These are phyloP conservation scores for Harrya chromipes DNA, from an alignment of 768 basidiomycete genomes.

Conservation along the genomic window DNA sequence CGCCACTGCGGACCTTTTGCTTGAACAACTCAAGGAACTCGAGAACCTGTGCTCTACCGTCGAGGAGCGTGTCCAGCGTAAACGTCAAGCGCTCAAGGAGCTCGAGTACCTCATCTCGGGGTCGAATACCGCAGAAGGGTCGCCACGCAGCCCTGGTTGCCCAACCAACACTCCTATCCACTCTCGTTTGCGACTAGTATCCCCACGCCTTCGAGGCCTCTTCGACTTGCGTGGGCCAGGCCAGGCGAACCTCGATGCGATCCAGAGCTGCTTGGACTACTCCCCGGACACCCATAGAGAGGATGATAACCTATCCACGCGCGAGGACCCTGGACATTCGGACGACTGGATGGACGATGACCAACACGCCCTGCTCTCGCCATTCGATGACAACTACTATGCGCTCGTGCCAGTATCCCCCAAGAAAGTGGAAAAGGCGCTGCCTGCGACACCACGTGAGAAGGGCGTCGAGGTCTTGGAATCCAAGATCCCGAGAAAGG, in stretches of 20 bases:
- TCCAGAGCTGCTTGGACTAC: conserved; percentile 26
- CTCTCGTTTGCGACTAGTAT: conserved; percentile 11
- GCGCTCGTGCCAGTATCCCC: conserved; percentile 5
- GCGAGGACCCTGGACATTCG: conserved; percentile 7
- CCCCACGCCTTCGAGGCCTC: conserved; percentile 31
- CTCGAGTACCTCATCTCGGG: conserved; percentile 23
- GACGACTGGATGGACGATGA: conserved; percentile 29
- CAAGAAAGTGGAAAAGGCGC: conserved; percentile 9
- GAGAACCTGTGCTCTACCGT: conserved; percentile 20
- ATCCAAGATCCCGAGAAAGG: conserved; percentile 23
- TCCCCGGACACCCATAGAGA: conserved; percentile 11
- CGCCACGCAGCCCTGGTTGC: conserved; percentile 17
- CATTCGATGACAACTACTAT: conserved; percentile 27
- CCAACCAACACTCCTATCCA: conserved; percentile 22
- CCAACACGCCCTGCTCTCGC: conserved; percentile 19
- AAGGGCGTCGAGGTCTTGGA: not conserved
- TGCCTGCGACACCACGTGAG: conserved; percentile 14
- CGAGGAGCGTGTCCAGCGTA: conserved; percentile 23
- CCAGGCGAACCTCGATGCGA: conserved; percentile 17
- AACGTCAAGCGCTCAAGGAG: conserved; percentile 20
- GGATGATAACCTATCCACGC: conserved; percentile 2
- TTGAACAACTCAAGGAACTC: conserved; percentile 26
- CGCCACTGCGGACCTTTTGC: conserved; percentile 27
- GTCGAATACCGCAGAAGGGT: conserved; percentile 6
- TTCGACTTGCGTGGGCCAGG: conserved; percentile 30